phyloP scores from a whole-genome alignment of 495 filamentous ascomycete genomes.

The Aspergillus haitiensis region DNA sequence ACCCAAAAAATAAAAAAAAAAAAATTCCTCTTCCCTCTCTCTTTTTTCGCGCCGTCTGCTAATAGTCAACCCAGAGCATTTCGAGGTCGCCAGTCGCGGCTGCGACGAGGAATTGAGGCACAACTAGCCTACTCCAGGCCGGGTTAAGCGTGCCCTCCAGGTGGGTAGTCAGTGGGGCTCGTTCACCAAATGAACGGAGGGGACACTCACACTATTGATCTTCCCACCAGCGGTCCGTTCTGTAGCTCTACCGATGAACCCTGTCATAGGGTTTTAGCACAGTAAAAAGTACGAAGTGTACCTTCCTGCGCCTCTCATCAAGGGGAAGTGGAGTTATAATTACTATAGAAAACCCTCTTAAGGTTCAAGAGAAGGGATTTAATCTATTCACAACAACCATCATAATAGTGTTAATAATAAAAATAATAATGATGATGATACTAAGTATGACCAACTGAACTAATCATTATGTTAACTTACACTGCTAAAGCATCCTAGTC shows the following conservation, averaged over 20 bases:
- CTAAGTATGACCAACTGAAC: too few relatives aligned
- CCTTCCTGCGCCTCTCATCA: not conserved
- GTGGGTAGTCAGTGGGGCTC: conserved; percentile 3
- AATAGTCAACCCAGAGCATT: not conserved
- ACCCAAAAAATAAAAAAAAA: too few relatives aligned
- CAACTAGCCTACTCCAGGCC: not conserved
- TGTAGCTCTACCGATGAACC: conserved; percentile 22
- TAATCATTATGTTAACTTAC: too few relatives aligned
- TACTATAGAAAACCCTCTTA: too few relatives aligned
- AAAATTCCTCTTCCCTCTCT: too few relatives aligned
- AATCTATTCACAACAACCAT: too few relatives aligned
- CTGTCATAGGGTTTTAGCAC: conserved; percentile 1
- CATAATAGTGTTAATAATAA: too few relatives aligned
- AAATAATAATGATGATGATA: too few relatives aligned
- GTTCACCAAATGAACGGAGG: conserved; percentile 5
- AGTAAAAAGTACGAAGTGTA: not conserved
- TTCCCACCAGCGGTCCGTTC: conserved; percentile 24
- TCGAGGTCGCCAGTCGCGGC: conserved; percentile 26
- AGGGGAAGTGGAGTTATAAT: too few relatives aligned
- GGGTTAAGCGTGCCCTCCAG: not conserved
- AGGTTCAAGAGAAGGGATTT: too few relatives aligned
- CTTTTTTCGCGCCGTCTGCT: too few relatives aligned
- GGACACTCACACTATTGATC: conserved; percentile 20
- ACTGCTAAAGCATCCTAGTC: too few relatives aligned
- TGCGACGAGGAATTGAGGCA: conserved; percentile 16